Evolutionary conservation across 805 yeast species (phyloP).

Genomic region (Starmerella floricola): DNA sequence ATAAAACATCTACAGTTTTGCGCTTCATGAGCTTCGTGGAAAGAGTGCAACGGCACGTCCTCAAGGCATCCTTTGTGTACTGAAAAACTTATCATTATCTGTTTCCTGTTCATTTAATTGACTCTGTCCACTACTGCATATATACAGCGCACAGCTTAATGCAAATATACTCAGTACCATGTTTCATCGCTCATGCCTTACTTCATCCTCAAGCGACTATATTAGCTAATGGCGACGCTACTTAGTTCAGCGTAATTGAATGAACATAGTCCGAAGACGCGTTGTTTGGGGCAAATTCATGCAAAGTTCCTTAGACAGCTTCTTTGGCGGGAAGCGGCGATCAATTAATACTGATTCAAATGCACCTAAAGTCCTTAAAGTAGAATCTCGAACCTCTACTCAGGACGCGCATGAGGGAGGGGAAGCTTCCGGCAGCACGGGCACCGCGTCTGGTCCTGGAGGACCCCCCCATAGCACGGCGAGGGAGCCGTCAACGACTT

Average conservation of each 20-base stretch:
- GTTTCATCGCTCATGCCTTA: too few species aligned
- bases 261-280: constrained; percentile 7
- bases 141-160: too few species aligned
- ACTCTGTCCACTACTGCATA: too few species aligned
- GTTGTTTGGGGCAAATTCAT: constrained; percentile 8
- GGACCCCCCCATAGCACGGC: too few species aligned
- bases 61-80: background rate
- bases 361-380: constrained; percentile 3
- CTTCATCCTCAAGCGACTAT: background rate
- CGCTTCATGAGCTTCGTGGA: too few species aligned
- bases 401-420: background rate
- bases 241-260: too few species aligned
- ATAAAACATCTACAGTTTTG: too few species aligned
- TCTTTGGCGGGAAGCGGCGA: constrained; percentile 18
- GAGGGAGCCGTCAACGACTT: background rate
- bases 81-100: too few species aligned
- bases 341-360: constrained; percentile 1
- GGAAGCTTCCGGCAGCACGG: too few species aligned
- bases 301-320: constrained; percentile 23
- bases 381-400: background rate
- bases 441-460: background rate
- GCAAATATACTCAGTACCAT: too few species aligned
- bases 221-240: background rate
- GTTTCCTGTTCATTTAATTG: too few species aligned
- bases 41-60: background rate